Percentiles rank a stretch among this genome's conserved stretches.
Conservation (phyloP, 768 basidiomycete species). For the Paxillus ammoniavirescens region DNA sequence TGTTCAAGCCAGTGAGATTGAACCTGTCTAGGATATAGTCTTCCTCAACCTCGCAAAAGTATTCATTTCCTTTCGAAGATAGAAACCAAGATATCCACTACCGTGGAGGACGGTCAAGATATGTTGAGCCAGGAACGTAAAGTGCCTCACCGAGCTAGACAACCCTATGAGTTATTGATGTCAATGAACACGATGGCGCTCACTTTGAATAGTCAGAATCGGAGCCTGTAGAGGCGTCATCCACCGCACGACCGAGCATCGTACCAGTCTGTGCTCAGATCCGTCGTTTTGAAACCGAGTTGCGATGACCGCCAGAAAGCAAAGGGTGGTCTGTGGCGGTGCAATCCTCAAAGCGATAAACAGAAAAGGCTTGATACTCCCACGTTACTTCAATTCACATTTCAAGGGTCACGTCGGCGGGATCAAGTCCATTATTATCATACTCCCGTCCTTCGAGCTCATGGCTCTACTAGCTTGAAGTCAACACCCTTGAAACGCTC, state of each 20-base stretch:
- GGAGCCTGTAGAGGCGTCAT: conserved; percentile 86
- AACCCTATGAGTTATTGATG: conserved; percentile 15
- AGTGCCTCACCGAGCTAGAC: conserved; percentile 28
- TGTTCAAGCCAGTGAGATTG: conserved; percentile 96
- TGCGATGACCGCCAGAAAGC: conserved; percentile 3
- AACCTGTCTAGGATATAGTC: conserved; percentile 98
- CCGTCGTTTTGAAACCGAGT: conserved; percentile 23
- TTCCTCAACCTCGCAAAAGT: conserved; percentile 99
- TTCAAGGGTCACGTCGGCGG: too few species aligned
- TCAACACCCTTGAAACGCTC: background rate
- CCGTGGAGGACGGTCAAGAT: conserved; percentile 13
- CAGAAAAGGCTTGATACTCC: conserved; percentile 15
- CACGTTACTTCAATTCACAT: conserved; percentile 2
- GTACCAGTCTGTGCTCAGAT: conserved; percentile 19
- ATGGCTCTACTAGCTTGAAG: background rate
- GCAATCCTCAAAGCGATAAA: background rate
- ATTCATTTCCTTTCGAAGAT: conserved; percentile 97
- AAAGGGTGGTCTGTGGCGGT: conserved; percentile 19
- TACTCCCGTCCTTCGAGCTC: too few species aligned
- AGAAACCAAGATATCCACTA: conserved; percentile 99
- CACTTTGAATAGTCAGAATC: conserved; percentile 97
- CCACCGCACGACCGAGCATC: conserved; percentile 56
- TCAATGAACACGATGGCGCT: conserved; percentile 23
- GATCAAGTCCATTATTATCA: too few species aligned
- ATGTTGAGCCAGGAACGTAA: conserved; percentile 7